phyloP scores from a whole-genome alignment of 2,329 filamentous ascomycete genomes.

The Colletotrichum lini region DNA sequence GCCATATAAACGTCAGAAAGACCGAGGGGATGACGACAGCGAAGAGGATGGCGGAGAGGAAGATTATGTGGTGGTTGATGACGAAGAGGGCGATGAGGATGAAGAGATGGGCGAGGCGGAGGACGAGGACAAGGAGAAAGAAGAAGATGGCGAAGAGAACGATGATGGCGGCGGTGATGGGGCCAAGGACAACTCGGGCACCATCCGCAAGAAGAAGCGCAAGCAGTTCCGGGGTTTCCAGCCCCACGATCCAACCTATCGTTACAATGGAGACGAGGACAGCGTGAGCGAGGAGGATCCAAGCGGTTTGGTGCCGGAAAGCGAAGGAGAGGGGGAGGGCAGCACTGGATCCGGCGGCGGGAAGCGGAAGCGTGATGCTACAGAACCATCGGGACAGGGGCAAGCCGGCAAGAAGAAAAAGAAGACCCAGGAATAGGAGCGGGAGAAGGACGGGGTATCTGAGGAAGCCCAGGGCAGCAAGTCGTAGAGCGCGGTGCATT shows the following conservation, averaged over 20 bases:
- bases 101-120: constrained; percentile 3
- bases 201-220: constrained; percentile 3
- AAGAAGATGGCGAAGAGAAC: neutral
- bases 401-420: constrained; percentile 7
- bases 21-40: neutral
- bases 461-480: constrained; percentile 43
- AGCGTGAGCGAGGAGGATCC: constrained; percentile 25
- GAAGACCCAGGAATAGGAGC: constrained; percentile 14
- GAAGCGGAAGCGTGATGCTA: constrained; percentile 23
- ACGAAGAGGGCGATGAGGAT: neutral
- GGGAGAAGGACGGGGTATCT: constrained; percentile 51
- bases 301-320: constrained; percentile 23
- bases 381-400: neutral
- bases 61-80: neutral
- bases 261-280: constrained; percentile 29
- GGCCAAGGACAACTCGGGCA: neutral
- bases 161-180: neutral
- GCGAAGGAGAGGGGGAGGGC: constrained; percentile 1
- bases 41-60: constrained; percentile 37
- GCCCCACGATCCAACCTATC: constrained; percentile 29
- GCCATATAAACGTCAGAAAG: constrained; percentile 17
- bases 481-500: neutral
- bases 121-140: constrained; percentile 12
- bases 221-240: constrained; percentile 11
- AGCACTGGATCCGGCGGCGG: neutral